Conservation (phyloP, 1,284 basidiomycete genomes). For the Leccinum griseonigrum region DNA sequence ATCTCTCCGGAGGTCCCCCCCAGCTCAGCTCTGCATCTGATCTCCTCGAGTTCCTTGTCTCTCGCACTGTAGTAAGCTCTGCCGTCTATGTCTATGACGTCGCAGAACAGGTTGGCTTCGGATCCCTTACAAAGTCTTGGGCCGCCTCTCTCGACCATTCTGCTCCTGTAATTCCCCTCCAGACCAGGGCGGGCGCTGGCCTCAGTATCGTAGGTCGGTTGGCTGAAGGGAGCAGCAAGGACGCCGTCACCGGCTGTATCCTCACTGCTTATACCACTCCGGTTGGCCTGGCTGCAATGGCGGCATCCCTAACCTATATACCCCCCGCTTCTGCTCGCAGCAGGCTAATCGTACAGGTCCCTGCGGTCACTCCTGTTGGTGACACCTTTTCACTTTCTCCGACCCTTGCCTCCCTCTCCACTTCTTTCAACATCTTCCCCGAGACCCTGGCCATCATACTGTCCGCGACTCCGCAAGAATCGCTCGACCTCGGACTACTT, state of each 20-base stretch:
- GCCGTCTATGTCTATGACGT: conserved; percentile 79
- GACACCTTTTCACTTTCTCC: conserved; percentile 70
- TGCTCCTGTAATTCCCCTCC: conserved; percentile 65
- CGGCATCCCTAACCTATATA: conserved; percentile 64
- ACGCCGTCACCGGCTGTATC: conserved; percentile 52
- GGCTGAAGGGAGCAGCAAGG: conserved; percentile 72
- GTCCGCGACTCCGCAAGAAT: conserved; percentile 79
- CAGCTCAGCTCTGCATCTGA: conserved; percentile 55
- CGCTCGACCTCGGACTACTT: conserved; percentile 68
- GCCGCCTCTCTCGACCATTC: conserved; percentile 38
- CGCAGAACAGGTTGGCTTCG: conserved; percentile 77
- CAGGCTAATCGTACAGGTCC: conserved; percentile 77
- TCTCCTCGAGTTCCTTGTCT: conserved; percentile 65
- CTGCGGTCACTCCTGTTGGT: conserved; percentile 63
- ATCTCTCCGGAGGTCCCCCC: conserved; percentile 22
- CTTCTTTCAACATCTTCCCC: conserved; percentile 60
- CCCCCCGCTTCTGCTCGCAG: conserved; percentile 58
- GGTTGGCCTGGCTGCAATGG: conserved; percentile 74
- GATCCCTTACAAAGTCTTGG: conserved; percentile 65
- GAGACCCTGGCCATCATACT: conserved; percentile 74
- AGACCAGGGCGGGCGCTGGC: conserved; percentile 88
- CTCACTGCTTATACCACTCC: conserved; percentile 79
- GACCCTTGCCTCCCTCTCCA: conserved; percentile 65
- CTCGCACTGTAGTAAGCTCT: conserved; percentile 52
- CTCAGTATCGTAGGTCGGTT: conserved; percentile 80